Percentiles rank a stretch among this genome's conserved stretches.
These are phyloP conservation scores for Toxicodendron radicans DNA, from an alignment of 345 rosid species.

Conservation along the genomic window DNA sequence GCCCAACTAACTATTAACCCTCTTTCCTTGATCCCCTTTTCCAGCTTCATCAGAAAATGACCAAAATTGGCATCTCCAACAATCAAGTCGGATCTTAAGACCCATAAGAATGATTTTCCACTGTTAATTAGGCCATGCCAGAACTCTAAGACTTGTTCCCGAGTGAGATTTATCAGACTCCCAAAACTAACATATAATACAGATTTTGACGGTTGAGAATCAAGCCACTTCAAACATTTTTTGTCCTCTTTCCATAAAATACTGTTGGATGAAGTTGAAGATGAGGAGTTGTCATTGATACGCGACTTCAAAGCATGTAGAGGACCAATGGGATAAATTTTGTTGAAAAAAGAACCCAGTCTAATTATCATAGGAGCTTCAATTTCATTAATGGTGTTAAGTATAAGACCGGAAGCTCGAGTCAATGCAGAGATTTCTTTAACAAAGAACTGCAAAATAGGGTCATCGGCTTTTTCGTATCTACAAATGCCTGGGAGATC, in stretches of 20 bases:
- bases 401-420: constrained; percentile 32
- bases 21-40: neutral
- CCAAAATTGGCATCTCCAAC: neutral
- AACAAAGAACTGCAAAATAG: neutral
- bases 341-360: constrained; percentile 14
- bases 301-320: constrained; percentile 20
- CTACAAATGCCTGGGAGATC: constrained; percentile 23
- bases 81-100: constrained; percentile 16
- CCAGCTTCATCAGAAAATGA: neutral
- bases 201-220: constrained; percentile 4
- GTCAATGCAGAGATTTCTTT: constrained; percentile 6
- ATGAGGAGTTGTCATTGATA: neutral
- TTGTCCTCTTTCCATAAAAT: constrained; percentile 14
- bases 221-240: constrained; percentile 27
- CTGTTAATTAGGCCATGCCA: constrained; percentile 26
- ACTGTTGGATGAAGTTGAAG: constrained; percentile 23
- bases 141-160: constrained; percentile 20
- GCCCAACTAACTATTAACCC: constrained; percentile 27
- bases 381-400: constrained; percentile 41
- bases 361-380: constrained; percentile 31
- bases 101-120: constrained; percentile 29
- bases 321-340: constrained; percentile 36
- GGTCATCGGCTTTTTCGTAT: neutral
- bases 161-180: constrained; percentile 4
- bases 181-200: constrained; percentile 29